Percentiles rank a stretch among this genome's conserved stretches.
Evolutionary conservation across 140 eudicot species (phyloP).

Genomic region (Ambrosia hybrid): DNA sequence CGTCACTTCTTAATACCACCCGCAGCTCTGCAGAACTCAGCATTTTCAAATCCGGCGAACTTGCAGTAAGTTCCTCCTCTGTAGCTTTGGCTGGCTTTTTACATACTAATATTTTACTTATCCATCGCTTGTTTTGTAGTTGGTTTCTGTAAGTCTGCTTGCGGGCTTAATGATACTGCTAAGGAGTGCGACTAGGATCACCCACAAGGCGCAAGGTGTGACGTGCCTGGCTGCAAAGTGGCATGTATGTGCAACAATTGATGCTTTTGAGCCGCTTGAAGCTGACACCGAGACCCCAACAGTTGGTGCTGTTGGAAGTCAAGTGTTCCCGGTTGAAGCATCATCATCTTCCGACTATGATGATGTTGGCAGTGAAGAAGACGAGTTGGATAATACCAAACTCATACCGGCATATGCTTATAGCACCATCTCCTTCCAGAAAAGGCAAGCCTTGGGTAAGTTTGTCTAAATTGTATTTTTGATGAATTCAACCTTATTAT

Average conservation of each 20-base stretch:
- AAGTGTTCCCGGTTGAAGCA: constrained; percentile 34
- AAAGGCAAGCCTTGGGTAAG: constrained; percentile 90
- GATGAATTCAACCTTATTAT: not conserved
- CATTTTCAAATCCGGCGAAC: constrained; percentile 78
- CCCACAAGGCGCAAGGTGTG: constrained; percentile 90
- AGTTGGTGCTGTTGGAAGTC: constrained; percentile 12
- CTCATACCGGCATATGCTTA: constrained; percentile 71
- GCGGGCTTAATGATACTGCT: constrained; percentile 79
- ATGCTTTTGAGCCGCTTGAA: constrained; percentile 59
- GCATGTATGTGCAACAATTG: constrained; percentile 90
- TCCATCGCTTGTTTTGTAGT: constrained; percentile 38
- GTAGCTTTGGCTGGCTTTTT: no score
- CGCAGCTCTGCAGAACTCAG: constrained; percentile 54
- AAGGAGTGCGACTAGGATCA: constrained; percentile 87
- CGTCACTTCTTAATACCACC: constrained; percentile 70
- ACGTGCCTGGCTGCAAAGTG: constrained; percentile 91
- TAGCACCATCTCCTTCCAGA: constrained; percentile 83
- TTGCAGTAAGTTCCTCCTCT: constrained; percentile 54
- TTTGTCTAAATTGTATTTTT: not conserved
- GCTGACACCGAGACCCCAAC: constrained; percentile 56
- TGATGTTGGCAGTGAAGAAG: constrained; percentile 85
- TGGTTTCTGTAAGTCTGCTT: constrained; percentile 77
- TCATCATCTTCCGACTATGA: constrained; percentile 55
- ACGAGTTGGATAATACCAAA: constrained; percentile 76
- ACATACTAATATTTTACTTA: no score